Evolutionary conservation across 805 yeast genomes (phyloP), one percentile per base, ranked within the genome.

Genomic region (Metschnikowia lochheadii): DNA sequence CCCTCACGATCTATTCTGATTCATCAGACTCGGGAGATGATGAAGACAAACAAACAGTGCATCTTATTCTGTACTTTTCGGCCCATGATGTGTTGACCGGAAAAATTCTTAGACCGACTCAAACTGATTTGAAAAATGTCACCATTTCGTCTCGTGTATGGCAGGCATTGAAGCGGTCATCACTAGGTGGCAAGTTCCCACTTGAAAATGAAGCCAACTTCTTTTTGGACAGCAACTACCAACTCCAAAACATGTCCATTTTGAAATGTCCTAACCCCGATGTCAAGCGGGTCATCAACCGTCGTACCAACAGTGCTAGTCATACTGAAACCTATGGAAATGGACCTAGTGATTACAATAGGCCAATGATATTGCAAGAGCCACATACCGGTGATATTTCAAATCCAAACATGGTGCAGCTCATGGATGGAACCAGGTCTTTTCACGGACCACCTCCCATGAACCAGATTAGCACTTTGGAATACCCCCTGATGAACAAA

Each of bases 41-140:
- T 11, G 60, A 61, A 29, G 57, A 58, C 31, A 64, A 62, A 41
- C 79, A 76, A 58, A 80, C 86, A 3, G 69, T 84, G 43, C 97
- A 92, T 62, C 67, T 91, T 49, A 82, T 91, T 2, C 82, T 91
- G 7, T 91, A 91, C 66, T 91, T 89, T 63, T 72, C 79, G 31
- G 84, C 89, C 0, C 80, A 80, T 18, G 96, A 91, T 64, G 94
- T 89, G 3, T 61, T 80, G 46, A 69, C 72, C 33, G 83, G 84
- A 5, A 71, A 69, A 38, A 69, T 90, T 42, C 59, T 66, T 0
- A 70, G 83, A 23, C 96, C 96, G 0, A 70, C 81, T 4, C 78
- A 78, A 38, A 67, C 78, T 6, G 75, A 78, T 6, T 73, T 88
- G 49, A 76, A 77, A 51, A 76, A 80, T 51, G 55, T 81, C 0